phyloP scores from a whole-genome alignment of 306 rosid species.

The Rosa multiflora region DNA sequence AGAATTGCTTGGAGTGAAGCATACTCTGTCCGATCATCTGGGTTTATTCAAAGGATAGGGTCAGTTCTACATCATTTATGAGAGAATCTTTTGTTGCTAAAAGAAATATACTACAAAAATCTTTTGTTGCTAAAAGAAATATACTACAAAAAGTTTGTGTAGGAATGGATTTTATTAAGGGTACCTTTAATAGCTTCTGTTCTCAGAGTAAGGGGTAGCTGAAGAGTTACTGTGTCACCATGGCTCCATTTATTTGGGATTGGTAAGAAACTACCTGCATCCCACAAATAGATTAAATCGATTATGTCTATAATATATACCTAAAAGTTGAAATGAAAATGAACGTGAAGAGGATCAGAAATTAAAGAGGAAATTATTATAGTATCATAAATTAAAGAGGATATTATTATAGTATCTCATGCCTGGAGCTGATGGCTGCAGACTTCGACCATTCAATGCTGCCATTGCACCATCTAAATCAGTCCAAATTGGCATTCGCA shows the following conservation, averaged over 20 bases:
- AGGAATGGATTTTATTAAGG: slow-evolving; percentile 1
- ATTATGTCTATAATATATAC: background rate
- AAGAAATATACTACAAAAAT: background rate
- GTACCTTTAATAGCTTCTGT: slow-evolving; percentile 75
- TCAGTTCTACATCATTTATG: slow-evolving; percentile 13
- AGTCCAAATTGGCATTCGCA: slow-evolving; percentile 85
- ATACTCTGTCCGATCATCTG: slow-evolving; percentile 77
- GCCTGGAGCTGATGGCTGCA: slow-evolving; percentile 61
- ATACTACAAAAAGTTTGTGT: background rate
- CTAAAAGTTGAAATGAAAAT: background rate
- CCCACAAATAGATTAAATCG: background rate
- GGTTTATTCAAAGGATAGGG: slow-evolving; percentile 23
- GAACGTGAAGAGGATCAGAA: background rate
- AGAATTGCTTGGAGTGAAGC: slow-evolving; percentile 70
- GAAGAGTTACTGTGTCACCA: slow-evolving; percentile 59
- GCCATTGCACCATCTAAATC: slow-evolving; percentile 39
- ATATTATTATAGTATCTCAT: background rate
- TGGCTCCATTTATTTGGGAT: slow-evolving; percentile 54
- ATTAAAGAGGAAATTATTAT: background rate
- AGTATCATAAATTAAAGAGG: background rate
- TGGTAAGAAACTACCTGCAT: slow-evolving; percentile 63
- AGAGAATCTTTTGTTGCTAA: no score
- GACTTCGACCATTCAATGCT: slow-evolving; percentile 40
- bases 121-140: background rate
- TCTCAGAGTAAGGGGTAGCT: slow-evolving; percentile 64